Evolutionary conservation across 2,329 filamentous ascomycete genomes (phyloP).

Genomic region (Apiospora koreana): DNA sequence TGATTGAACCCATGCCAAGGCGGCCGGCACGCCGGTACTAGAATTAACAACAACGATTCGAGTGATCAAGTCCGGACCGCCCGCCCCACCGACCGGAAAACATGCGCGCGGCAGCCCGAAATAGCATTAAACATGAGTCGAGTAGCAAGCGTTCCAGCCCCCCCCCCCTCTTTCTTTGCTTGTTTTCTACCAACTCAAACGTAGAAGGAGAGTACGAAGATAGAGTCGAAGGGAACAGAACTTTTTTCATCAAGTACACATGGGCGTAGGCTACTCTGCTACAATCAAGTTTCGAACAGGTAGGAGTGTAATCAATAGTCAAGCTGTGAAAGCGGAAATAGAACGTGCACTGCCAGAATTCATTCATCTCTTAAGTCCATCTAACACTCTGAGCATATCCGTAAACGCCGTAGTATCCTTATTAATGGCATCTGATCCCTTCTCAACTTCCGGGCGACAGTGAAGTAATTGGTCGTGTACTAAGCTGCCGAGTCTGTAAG

Average conservation of each 20-base stretch:
- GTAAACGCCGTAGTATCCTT: background rate
- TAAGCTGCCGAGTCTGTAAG: background rate
- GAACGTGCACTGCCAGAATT: no score
- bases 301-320: no score
- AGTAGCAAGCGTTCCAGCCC: background rate
- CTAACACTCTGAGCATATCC: background rate
- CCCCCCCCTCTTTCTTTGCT: background rate
- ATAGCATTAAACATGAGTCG: background rate
- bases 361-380: background rate
- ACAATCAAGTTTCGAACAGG: no score
- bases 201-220: no score
- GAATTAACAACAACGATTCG: background rate
- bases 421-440: background rate
- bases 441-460: background rate
- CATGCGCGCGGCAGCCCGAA: background rate
- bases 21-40: background rate
- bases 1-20: background rate
- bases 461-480: background rate
- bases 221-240: no score
- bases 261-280: no score
- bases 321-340: no score
- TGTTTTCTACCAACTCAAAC: no score
- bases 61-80: background rate
- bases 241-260: no score
- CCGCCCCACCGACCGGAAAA: background rate